These are phyloP conservation scores for Phaffia tasmanica DNA, from an alignment of 768 basidiomycete genomes.

Conservation along the genomic window DNA sequence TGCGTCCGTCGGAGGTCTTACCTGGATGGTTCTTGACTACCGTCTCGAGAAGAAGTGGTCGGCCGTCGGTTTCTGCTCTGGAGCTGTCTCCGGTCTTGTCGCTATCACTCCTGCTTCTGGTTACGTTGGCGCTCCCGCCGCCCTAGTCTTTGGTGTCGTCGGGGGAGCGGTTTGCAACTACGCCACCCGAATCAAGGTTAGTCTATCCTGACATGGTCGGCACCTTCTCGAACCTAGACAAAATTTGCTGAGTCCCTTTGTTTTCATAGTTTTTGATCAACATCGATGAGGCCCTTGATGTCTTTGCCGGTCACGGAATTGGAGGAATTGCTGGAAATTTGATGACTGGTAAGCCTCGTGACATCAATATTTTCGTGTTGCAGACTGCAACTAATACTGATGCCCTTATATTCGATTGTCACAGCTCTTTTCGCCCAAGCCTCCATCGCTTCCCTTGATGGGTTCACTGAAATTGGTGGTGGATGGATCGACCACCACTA, in stretches of 20 bases:
- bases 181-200: slow-evolving; percentile 47
- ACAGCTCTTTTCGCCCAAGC: slow-evolving; percentile 66
- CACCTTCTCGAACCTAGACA: neutral
- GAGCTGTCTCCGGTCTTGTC: slow-evolving; percentile 81
- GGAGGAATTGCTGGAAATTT: slow-evolving; percentile 69
- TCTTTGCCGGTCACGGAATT: slow-evolving; percentile 81
- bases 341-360: slow-evolving; percentile 6
- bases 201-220: neutral
- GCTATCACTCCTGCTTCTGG: slow-evolving; percentile 82
- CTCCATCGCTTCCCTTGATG: slow-evolving; percentile 57
- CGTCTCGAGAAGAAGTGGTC: slow-evolving; percentile 69
- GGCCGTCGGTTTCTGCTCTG: slow-evolving; percentile 86
- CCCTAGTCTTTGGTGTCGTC: slow-evolving; percentile 63
- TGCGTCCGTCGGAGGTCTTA: slow-evolving; percentile 61
- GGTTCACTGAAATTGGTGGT: slow-evolving; percentile 45
- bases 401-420: slow-evolving; percentile 37
- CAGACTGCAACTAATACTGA: neutral
- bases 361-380: neutral
- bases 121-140: slow-evolving; percentile 63
- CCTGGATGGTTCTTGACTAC: slow-evolving; percentile 65
- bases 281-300: slow-evolving; percentile 81
- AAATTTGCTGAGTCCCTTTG: slow-evolving; percentile 30
- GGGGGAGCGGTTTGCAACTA: slow-evolving; percentile 67
- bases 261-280: slow-evolving; percentile 51
- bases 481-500: slow-evolving; percentile 56